A percentile compares a stretch with the other conserved stretches of the same genome.
These are phyloP conservation scores for Hypocreales sp. DNA, from an alignment of 2,329 filamentous ascomycete species.

Conservation along the genomic window DNA sequence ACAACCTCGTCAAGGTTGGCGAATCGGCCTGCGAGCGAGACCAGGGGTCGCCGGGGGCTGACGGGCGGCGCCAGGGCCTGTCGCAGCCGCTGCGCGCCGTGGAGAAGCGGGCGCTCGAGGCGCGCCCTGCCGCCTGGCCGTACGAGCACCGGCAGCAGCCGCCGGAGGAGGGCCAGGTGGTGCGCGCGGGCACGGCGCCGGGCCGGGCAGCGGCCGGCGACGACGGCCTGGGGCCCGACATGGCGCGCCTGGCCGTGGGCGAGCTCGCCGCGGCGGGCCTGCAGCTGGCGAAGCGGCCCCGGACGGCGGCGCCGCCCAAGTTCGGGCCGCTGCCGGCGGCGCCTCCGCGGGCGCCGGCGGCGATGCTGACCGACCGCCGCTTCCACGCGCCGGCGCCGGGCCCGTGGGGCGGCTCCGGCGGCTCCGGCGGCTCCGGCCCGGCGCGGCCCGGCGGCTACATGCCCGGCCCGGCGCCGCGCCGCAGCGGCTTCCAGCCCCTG, in stretches of 20 bases:
- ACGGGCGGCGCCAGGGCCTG: neutral
- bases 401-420: conserved; percentile 7
- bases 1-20: conserved; percentile 15
- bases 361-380: conserved; percentile 11
- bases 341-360: conserved; percentile 13
- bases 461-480: conserved; percentile 4
- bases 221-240: too few species aligned
- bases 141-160: neutral
- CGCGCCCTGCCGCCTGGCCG: neutral
- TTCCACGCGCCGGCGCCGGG: conserved; percentile 8
- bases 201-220: too few species aligned
- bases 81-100: neutral
- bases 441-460: neutral
- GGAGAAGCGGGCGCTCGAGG: neutral
- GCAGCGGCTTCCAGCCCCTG: conserved; percentile 2
- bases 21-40: conserved; percentile 4
- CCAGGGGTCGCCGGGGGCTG: neutral
- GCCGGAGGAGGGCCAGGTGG: neutral
- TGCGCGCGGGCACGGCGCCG: too few species aligned
- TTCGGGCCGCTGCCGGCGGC: conserved; percentile 15
- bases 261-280: conserved; percentile 9
- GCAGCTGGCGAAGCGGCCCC: conserved; percentile 8
- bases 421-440: conserved; percentile 2
- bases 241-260: too few species aligned
- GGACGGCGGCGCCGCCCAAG: conserved; percentile 11